A percentile compares a stretch with the other conserved stretches of the same genome.
Evolutionary conservation across 2,329 filamentous ascomycete genomes (phyloP).

Genomic region (Fusarium paranaense): DNA sequence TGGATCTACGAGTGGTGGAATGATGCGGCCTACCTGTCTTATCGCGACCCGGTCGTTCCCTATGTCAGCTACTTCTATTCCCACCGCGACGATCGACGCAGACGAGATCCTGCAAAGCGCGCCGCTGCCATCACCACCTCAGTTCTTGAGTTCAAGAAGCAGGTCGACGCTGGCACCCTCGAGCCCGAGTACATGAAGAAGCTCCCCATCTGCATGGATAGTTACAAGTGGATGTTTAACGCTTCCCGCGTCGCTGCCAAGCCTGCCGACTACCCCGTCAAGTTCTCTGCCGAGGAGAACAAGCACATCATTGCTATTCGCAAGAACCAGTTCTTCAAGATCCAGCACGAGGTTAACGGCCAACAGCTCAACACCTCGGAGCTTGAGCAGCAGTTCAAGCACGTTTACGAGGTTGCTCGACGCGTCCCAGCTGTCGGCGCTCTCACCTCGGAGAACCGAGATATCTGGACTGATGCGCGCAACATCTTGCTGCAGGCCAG

Average conservation of each 20-base stretch:
- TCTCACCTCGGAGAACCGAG: conserved; percentile 91
- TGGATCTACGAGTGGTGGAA: conserved; percentile 99
- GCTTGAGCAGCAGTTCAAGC: conserved; percentile 88
- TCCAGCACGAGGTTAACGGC: conserved; percentile 83
- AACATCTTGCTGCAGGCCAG: conserved; percentile 80
- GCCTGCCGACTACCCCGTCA: conserved; percentile 84
- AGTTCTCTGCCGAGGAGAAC: conserved; percentile 80
- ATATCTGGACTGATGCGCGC: conserved; percentile 90
- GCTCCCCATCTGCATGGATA: conserved; percentile 97
- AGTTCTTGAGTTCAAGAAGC: conserved; percentile 91
- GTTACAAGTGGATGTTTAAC: conserved; percentile 99
- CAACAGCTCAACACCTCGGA: conserved; percentile 89
- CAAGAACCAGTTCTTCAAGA: conserved; percentile 98
- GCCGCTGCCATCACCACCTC: conserved; percentile 90
- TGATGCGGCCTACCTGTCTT: conserved; percentile 88
- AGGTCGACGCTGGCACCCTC: conserved; percentile 83
- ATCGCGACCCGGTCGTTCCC: conserved; percentile 95
- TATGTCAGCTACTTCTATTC: conserved; percentile 99
- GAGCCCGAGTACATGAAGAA: conserved; percentile 99
- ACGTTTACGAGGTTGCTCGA: conserved; percentile 82
- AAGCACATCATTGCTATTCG: conserved; percentile 90
- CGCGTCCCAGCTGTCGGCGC: conserved; percentile 81
- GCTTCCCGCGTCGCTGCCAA: conserved; percentile 85
- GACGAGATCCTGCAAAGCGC: conserved; percentile 89
- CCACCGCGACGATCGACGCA: conserved; percentile 90